phyloP scores from a whole-genome alignment of 2,329 filamentous ascomycete species.

The Chaetomiaceae sp. region DNA sequence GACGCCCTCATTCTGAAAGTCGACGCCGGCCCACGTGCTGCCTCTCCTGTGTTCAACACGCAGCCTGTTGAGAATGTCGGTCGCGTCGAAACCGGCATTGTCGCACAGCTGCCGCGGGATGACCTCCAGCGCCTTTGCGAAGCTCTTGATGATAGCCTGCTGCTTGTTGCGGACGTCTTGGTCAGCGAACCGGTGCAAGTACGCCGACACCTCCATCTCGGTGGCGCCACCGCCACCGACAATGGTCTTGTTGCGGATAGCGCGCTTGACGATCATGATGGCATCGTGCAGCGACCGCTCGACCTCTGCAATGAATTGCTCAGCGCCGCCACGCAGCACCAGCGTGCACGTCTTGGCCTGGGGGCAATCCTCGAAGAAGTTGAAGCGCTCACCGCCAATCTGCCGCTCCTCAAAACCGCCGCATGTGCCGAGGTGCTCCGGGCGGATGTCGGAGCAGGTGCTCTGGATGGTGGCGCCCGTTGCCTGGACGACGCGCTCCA shows the following conservation, averaged over 20 bases:
- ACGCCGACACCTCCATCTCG: constrained; percentile 95
- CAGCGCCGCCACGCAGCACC: constrained; percentile 88
- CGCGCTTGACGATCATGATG: constrained; percentile 99
- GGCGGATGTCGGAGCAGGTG: constrained; percentile 90
- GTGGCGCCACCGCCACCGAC: constrained; percentile 91
- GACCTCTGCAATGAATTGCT: constrained; percentile 98
- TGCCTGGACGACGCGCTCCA: constrained; percentile 93
- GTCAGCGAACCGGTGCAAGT: constrained; percentile 89
- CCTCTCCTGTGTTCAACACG: constrained; percentile 95
- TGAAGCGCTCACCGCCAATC: constrained; percentile 95
- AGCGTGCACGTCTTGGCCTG: constrained; percentile 95
- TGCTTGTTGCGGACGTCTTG: constrained; percentile 92
- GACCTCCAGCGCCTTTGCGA: constrained; percentile 94
- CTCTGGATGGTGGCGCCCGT: constrained; percentile 90
- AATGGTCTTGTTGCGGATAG: constrained; percentile 89
- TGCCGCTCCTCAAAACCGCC: constrained; percentile 91
- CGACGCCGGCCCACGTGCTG: constrained; percentile 89
- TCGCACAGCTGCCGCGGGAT: constrained; percentile 97
- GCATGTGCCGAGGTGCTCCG: constrained; percentile 86
- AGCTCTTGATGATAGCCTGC: constrained; percentile 95
- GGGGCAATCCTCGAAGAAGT: constrained; percentile 96
- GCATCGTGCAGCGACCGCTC: constrained; percentile 97
- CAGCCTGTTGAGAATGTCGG: constrained; percentile 93
- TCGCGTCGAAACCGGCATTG: constrained; percentile 97
- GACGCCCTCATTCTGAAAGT: constrained; percentile 89